phyloP scores from a whole-genome alignment of 108 stramenopile genomes.

The Cylindrotheca closterium region DNA sequence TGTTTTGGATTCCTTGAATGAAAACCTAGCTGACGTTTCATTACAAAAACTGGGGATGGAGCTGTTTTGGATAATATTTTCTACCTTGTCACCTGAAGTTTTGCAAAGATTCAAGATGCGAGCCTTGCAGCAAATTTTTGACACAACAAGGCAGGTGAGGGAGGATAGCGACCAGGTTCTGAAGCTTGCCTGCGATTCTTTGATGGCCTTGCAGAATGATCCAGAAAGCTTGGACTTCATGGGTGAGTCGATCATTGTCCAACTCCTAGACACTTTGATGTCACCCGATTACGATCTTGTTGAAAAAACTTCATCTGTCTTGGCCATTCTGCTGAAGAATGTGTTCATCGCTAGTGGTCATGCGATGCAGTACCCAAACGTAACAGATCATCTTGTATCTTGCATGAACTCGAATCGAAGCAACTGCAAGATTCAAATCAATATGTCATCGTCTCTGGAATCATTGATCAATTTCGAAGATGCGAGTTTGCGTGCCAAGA shows the following conservation, averaged over 20 bases:
- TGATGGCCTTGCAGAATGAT: slow-evolving; percentile 1
- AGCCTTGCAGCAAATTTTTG: slow-evolving; percentile 10
- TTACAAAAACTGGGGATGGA: slow-evolving; percentile 1
- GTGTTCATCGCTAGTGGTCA: slow-evolving; percentile 8
- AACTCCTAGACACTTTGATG: neutral
- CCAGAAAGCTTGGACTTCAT: slow-evolving; percentile 9
- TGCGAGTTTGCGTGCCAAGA: neutral
- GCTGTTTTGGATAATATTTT: slow-evolving; percentile 1
- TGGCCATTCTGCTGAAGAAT: neutral
- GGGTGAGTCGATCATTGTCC: slow-evolving; percentile 4
- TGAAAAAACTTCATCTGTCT: neutral
- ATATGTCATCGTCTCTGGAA: slow-evolving; percentile 7
- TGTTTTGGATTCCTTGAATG: neutral
- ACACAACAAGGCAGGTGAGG: slow-evolving; percentile 1
- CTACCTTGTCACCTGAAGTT: neutral
- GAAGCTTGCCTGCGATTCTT: neutral
- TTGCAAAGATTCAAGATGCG: slow-evolving; percentile 3
- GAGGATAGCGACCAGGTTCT: neutral
- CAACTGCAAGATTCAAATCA: neutral
- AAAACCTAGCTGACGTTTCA: neutral
- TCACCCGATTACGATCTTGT: neutral
- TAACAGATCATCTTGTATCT: neutral
- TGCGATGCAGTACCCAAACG: neutral
- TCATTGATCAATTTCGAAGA: slow-evolving; percentile 15
- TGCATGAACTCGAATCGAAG: slow-evolving; percentile 1